Base-by-base conservation (phyloP, 2,329 filamentous ascomycete genomes). In the Paramyrothecium roridum region DNA sequence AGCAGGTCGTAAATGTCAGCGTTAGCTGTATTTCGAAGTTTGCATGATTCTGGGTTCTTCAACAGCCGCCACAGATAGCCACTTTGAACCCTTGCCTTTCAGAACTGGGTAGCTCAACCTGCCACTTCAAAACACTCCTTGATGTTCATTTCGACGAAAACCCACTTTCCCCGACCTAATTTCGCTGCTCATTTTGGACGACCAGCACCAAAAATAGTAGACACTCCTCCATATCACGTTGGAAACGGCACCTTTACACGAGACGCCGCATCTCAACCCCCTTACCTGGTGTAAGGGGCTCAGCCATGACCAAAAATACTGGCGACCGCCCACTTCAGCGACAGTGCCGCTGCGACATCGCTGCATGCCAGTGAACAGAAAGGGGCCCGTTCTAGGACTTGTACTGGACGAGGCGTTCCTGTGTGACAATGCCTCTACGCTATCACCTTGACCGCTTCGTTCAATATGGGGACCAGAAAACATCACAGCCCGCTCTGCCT, bases 351-450 rank as follows among this genome's bases (percentile, higher is more conserved):
- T 75, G 70, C 76, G 74, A 74, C 75, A 79, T 77, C 68, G 72
- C 71, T 71, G 70, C 19, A 52, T 47, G 11, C 13, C 37, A 16
- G 37, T 6, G 13, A 43, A n/a, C n/a, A n/a, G 22, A 56, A 52
- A 52, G 53, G 26, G 26, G 26, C 26, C 40, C 20, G 43, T 17
- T 11, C 17, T 56, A 56, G 56, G 49, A 20, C 50, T 57, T 30
- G 33, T 26, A 70, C 63, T 64, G 65, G 67, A 43, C 21, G 19
- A 19, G 55, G 59, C 37, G n/a, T 43, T 19, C 37, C 13, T 16
- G 37, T 13, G 26, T 43, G 76, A 82, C 76, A 82, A 82, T 82
- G 79, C 76, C 73, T 69, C 63, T 76, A 73, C 80, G 79, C 80
- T 82, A 82, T 81, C 73, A 52, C 40, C 54, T 57, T 43, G 33